Conservation (phyloP, 2,329 filamentous ascomycete species). For the Aureobasidium vineae region DNA sequence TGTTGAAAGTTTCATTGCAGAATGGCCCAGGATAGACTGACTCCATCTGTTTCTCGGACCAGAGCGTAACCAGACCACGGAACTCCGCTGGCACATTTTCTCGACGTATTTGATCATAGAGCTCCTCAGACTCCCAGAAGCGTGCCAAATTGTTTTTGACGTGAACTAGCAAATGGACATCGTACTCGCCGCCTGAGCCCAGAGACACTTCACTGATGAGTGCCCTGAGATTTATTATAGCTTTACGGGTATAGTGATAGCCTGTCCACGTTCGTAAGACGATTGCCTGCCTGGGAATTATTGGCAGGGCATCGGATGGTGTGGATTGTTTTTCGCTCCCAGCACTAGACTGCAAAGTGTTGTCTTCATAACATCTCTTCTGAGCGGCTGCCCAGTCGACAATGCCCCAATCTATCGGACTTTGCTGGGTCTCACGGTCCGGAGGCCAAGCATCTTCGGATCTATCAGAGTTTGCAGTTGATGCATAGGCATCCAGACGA, state of each 20-base stretch:
- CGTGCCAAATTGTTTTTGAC: slow-evolving; percentile 73
- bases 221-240: slow-evolving; percentile 75
- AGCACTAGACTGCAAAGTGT: neutral
- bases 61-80: slow-evolving; percentile 80
- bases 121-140: slow-evolving; percentile 71
- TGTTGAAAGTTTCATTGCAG: slow-evolving; percentile 67
- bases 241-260: slow-evolving; percentile 73
- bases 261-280: slow-evolving; percentile 82
- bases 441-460: too few species aligned
- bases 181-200: slow-evolving; percentile 80
- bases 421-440: neutral
- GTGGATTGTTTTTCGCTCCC: neutral
- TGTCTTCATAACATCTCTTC: neutral
- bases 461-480: slow-evolving; percentile 42
- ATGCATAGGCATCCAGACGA: slow-evolving; percentile 51
- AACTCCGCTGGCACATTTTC: slow-evolving; percentile 79
- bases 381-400: neutral
- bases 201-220: slow-evolving; percentile 79
- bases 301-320: neutral
- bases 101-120: slow-evolving; percentile 64
- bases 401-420: neutral
- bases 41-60: slow-evolving; percentile 92
- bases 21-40: slow-evolving; percentile 85
- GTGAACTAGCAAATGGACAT: slow-evolving; percentile 81
- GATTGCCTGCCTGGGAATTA: slow-evolving; percentile 66